A percentile compares a stretch with the other conserved stretches of the same genome.
Conservation (phyloP, 192 early-diverging fungal species). For the Cetraspora pellucida region DNA sequence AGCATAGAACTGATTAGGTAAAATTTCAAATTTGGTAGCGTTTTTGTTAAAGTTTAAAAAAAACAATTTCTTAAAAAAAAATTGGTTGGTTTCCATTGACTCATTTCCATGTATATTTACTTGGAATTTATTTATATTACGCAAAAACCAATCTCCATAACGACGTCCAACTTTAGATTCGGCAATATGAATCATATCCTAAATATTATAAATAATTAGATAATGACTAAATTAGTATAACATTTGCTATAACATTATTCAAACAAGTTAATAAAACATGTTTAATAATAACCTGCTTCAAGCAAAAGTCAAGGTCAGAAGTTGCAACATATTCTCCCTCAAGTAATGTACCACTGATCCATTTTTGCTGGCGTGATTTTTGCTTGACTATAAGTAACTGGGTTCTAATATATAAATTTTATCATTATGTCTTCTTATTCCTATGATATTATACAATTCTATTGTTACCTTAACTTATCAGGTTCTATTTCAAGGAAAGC, state of each 20-base stretch:
- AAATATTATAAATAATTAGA: not conserved
- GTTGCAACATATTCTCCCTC: slow-evolving; percentile 81
- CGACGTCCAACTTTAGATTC: slow-evolving; percentile 92
- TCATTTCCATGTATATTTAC: slow-evolving; percentile 40
- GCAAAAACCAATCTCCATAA: slow-evolving; percentile 95
- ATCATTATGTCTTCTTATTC: not conserved
- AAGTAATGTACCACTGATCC: slow-evolving; percentile 76
- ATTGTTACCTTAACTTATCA: slow-evolving; percentile 61
- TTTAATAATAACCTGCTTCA: slow-evolving; percentile 65
- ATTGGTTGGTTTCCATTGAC: no score
- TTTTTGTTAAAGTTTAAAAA: no score
- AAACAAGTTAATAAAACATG: not conserved
- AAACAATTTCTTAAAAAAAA: no score
- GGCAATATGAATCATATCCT: slow-evolving; percentile 92
- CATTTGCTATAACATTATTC: not conserved
- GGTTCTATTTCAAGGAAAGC: slow-evolving; percentile 85
- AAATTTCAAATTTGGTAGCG: no score
- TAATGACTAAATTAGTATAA: not conserved
- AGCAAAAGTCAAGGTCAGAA: slow-evolving; percentile 89
- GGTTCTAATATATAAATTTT: slow-evolving; percentile 43
- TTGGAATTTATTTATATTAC: slow-evolving; percentile 91
- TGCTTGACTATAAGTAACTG: slow-evolving; percentile 94
- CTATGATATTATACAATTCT: not conserved
- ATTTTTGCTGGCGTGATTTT: slow-evolving; percentile 88
- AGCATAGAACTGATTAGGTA: no score